Conservation (phyloP, 2,329 filamentous ascomycete genomes). For the Trichophyton mentagrophytes region DNA sequence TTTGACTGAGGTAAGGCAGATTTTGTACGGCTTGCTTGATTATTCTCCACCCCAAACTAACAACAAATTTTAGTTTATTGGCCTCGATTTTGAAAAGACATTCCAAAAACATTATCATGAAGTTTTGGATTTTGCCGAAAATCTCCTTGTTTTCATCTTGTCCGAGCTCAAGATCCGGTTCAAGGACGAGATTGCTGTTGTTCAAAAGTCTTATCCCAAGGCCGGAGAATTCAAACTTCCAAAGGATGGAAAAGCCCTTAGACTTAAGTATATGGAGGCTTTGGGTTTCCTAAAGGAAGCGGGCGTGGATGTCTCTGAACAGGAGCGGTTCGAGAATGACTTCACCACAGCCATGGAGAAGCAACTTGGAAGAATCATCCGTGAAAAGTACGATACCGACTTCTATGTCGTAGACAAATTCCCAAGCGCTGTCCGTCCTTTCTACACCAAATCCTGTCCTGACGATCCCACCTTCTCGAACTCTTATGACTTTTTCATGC, state of each 20-base stretch:
- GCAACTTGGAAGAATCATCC: slow-evolving; percentile 74
- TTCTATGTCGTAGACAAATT: slow-evolving; percentile 98
- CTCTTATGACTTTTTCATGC: slow-evolving; percentile 60
- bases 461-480: slow-evolving; percentile 53
- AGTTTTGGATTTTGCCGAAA: slow-evolving; percentile 37
- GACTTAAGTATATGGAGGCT: slow-evolving; percentile 39
- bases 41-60: not conserved
- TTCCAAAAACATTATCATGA: slow-evolving; percentile 40
- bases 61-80: slow-evolving; percentile 30
- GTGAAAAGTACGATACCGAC: slow-evolving; percentile 82
- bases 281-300: slow-evolving; percentile 37
- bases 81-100: slow-evolving; percentile 42
- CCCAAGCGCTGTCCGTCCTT: slow-evolving; percentile 74
- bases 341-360: slow-evolving; percentile 39
- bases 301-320: slow-evolving; percentile 38
- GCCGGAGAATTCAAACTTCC: slow-evolving; percentile 39
- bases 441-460: slow-evolving; percentile 76
- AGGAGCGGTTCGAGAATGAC: slow-evolving; percentile 37
- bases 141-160: slow-evolving; percentile 39
- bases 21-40: not conserved
- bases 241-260: slow-evolving; percentile 37
- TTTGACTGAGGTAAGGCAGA: slow-evolving; percentile 44
- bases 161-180: slow-evolving; percentile 34
- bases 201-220: slow-evolving; percentile 39
- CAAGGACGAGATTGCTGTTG: slow-evolving; percentile 33